Evolutionary conservation across 73 alveolate species (phyloP).

Genomic region (Chromera velia): DNA sequence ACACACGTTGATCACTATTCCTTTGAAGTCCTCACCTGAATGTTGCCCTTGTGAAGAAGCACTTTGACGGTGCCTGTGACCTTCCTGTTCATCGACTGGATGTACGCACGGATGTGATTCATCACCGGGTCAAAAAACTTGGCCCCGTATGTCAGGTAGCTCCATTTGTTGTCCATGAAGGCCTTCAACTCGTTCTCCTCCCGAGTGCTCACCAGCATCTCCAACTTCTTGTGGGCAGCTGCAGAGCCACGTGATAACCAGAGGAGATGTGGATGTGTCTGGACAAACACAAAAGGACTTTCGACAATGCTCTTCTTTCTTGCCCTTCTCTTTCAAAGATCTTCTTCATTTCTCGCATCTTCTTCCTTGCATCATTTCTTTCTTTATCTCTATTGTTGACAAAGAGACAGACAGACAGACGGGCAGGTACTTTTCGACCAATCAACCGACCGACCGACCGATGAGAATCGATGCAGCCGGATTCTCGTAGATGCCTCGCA

Average conservation of each 20-base stretch:
- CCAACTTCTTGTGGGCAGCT: neutral
- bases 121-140: neutral
- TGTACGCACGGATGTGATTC: neutral
- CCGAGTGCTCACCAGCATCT: neutral
- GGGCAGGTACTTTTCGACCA: no score
- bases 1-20: no score
- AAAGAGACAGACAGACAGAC: no score
- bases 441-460: neutral
- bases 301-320: no score
- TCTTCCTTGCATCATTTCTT: no score
- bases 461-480: neutral
- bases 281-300: no score
- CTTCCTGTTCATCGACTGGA: neutral
- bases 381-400: no score
- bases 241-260: no score
- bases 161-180: neutral
- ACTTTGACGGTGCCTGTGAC: neutral
- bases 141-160: neutral
- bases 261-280: no score
- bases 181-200: neutral
- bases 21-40: no score
- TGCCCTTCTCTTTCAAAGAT: no score
- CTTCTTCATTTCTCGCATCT: no score
- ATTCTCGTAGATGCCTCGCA: neutral
- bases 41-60: neutral